These are phyloP conservation scores for Phoenix roebelenii DNA, from an alignment of 176 grass and related monocot species.

Conservation along the genomic window DNA sequence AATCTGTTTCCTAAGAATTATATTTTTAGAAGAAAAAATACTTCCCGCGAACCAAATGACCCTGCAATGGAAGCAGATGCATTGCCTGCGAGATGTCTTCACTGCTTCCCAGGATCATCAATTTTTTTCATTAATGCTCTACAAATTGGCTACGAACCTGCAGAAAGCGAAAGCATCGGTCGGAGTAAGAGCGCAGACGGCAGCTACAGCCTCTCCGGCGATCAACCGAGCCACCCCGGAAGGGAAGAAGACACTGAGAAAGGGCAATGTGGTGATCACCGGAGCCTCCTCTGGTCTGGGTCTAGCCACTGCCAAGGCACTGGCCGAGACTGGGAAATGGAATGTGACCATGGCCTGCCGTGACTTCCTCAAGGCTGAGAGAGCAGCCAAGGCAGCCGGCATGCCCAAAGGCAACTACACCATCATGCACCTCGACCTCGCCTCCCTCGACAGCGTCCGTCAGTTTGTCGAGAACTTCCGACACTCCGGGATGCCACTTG, in stretches of 20 bases:
- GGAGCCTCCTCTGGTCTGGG: slow-evolving; percentile 90
- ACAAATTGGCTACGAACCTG: slow-evolving; percentile 1
- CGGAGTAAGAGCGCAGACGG: slow-evolving; percentile 47
- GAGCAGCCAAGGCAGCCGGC: slow-evolving; percentile 64
- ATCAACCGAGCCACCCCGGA: slow-evolving; percentile 33
- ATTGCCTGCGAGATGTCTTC: too few relatives aligned
- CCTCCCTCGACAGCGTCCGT: slow-evolving; percentile 80
- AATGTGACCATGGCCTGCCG: slow-evolving; percentile 96
- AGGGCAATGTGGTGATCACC: slow-evolving; percentile 79
- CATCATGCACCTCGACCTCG: slow-evolving; percentile 85
- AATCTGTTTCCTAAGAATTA: too few relatives aligned
- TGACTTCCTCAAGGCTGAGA: slow-evolving; percentile 92
- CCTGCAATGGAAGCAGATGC: too few relatives aligned
- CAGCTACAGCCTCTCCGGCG: slow-evolving; percentile 39
- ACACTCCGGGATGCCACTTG: slow-evolving; percentile 53
- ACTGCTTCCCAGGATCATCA: too few relatives aligned
- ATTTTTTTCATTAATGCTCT: too few relatives aligned
- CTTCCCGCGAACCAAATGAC: too few relatives aligned
- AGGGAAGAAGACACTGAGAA: slow-evolving; percentile 78
- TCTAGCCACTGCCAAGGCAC: slow-evolving; percentile 85
- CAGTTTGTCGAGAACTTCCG: slow-evolving; percentile 65
- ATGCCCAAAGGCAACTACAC: slow-evolving; percentile 74
- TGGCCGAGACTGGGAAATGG: slow-evolving; percentile 79
- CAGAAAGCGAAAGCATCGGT: slow-evolving; percentile 44
- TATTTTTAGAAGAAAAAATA: too few relatives aligned